Evolutionary conservation across 2,329 filamentous ascomycete species (phyloP), one percentile per base, ranked within the genome.

Genomic region (Pseudocercospora crystallina): DNA sequence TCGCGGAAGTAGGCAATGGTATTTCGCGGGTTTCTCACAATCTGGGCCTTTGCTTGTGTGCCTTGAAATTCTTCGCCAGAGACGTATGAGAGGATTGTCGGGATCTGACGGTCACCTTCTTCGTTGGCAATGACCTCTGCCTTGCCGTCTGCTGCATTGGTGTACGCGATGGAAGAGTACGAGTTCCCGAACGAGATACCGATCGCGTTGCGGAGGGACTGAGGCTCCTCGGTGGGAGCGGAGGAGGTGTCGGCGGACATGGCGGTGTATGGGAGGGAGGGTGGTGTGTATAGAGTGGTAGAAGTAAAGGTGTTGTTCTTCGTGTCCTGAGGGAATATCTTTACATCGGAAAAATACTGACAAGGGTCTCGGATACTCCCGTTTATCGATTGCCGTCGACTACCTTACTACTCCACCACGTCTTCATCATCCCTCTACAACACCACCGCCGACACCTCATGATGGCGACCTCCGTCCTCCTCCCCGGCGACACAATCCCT

Each of bases 111-210:
- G 75, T 99, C 94, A 80, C 94, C 94, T 69, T 97, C 94, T 78
- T 97, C 94, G 76, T 99, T 97, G 68, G 94, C 94, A 76, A 99
- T 97, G 59, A 99, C 92, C 72, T 96, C 90, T 59, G 90, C 86
- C 79, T 95, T 95, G 74, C 95, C 92, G 68, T 97, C 92, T 57
- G 73, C 73, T 56, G 86, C 82, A 26, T 54, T 52, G 40, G 91
- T 95, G 71, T 85, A 90, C 65, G 92, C 92, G 75, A 99, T 96
- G 54, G 90, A 96, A 77, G 90, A 95, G 84, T 96, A 95, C 56
- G 90, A 91, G 79, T 97, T 99, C 76, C 94, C 94, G 79, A 97
- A 96, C 62, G 91, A 88, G 70, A 99, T 90, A 71, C 94, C 94
- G 75, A 99, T 97, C 70, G 87, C 89, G 66, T 80, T 61, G 11